Evolutionary conservation across 1,139 yeast species (phyloP).

Genomic region (Kluyveromyces sp.): DNA sequence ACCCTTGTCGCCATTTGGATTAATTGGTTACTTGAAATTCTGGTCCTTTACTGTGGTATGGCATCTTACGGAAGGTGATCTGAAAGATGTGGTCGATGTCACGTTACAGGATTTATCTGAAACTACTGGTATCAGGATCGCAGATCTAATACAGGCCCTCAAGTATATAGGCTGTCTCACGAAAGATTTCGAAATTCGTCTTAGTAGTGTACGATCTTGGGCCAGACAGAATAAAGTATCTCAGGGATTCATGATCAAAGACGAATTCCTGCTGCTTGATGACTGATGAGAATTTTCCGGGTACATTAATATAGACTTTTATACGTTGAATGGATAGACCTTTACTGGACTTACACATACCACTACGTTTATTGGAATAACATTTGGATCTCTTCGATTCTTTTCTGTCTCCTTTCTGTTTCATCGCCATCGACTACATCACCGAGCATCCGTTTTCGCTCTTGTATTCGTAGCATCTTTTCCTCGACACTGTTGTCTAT

Average conservation of each 20-base stretch:
- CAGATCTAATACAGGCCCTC: constrained; percentile 61
- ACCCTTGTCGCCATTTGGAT: constrained; percentile 81
- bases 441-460: constrained; percentile 76
- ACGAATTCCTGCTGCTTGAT: constrained; percentile 26
- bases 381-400: constrained; percentile 76
- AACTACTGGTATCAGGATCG: constrained; percentile 61
- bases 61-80: constrained; percentile 36
- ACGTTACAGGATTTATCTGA: constrained; percentile 49
- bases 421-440: constrained; percentile 79
- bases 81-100: constrained; percentile 30
- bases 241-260: constrained; percentile 22
- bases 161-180: constrained; percentile 52
- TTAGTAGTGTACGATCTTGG: constrained; percentile 15
- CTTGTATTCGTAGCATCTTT: constrained; percentile 82
- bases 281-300: constrained; percentile 11
- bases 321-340: not conserved
- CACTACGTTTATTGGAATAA: constrained; percentile 45
- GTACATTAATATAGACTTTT: not conserved
- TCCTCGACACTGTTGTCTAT: constrained; percentile 84
- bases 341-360: not conserved
- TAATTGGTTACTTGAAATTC: constrained; percentile 60
- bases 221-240: constrained; percentile 12
- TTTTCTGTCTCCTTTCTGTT: constrained; percentile 61
- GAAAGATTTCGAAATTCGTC: constrained; percentile 16
- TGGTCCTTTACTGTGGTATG: constrained; percentile 58